A percentile compares a stretch with the other conserved stretches of the same genome.
Evolutionary conservation across 2,329 filamentous ascomycete genomes (phyloP).

Genomic region (Volutella citrinella): DNA sequence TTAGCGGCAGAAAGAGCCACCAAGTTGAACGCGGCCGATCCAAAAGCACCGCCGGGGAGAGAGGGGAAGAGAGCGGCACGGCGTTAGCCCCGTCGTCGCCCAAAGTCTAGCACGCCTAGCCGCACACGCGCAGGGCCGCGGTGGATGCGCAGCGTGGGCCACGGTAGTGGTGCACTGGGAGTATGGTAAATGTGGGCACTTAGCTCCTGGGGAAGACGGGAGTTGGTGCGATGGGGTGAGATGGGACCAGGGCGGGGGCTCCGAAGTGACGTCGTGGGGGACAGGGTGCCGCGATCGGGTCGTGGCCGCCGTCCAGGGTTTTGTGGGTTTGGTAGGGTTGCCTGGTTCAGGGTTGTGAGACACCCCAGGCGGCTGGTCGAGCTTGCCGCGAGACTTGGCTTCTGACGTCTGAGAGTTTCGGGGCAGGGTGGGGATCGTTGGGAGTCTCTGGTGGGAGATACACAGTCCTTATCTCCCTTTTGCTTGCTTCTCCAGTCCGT

Average conservation of each 20-base stretch:
- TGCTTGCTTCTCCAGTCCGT: too few relatives aligned
- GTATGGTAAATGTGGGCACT: conserved; percentile 3
- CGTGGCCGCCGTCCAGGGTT: conserved; percentile 5
- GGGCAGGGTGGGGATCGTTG: too few relatives aligned
- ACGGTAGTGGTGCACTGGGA: conserved; percentile 4
- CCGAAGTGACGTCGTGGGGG: conserved; percentile 18
- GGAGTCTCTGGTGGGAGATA: too few relatives aligned
- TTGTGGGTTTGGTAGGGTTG: conserved; percentile 1
- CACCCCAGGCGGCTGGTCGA: neutral
- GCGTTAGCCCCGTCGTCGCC: too few relatives aligned
- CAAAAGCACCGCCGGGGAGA: conserved; percentile 1
- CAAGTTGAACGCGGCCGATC: conserved; percentile 1
- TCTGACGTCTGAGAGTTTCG: too few relatives aligned
- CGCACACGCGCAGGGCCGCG: conserved; percentile 4
- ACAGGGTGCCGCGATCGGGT: conserved; percentile 14
- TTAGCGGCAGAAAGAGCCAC: conserved; percentile 5
- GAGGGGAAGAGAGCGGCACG: conserved; percentile 5
- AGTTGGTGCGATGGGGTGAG: conserved; percentile 11
- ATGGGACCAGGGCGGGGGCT: conserved; percentile 13
- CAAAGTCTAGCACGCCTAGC: conserved; percentile 4
- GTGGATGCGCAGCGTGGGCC: conserved; percentile 16
- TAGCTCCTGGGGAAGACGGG: conserved; percentile 16
- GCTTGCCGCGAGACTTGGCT: too few relatives aligned
- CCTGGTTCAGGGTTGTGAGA: neutral
- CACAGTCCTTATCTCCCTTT: too few relatives aligned